Base-by-base conservation (phyloP, 768 basidiomycete genomes). In the Dentipellis fragilis region DNA sequence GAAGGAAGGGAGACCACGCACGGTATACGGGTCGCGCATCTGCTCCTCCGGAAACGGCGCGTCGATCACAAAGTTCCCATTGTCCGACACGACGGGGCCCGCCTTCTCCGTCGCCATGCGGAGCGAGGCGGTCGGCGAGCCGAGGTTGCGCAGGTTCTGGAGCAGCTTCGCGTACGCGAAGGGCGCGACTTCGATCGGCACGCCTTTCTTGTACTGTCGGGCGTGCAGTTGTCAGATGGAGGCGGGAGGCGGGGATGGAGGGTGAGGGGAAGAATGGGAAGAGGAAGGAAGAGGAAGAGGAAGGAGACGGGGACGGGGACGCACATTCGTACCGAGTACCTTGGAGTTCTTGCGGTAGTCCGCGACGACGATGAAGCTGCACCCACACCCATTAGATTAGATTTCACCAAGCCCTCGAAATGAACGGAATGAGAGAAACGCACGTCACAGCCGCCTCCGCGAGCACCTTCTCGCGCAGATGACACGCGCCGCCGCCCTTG, bases 61-160 rank as follows among this genome's bases (percentile, higher is more conserved):
- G 65, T 99, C 96, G 61, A 99, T 95, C 62, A 97, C 79, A 68
- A 99, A 98, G 72, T 96, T 97, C 19, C 92, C 91, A 62, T 99
- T 99, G 69, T 99, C 96, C 4, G 90, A 80, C 16, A 99, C 95
- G 42, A 99, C 90, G 10, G 95, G 96, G 9, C 96, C 95, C 48
- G 94, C 94, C 70, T 89, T 89, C 65, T 85, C 85, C 58, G 87
- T 81, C 2, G 91, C 96, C 95, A 99, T 97, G 42, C 95, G 80
- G 40, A 99, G 76, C n/a, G 74, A 74, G 7, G 94, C 85, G 11
- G 78, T 78, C 14, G 85, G 81, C 0, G 84, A 85, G 23, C 80
- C 84, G 39, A 89, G 67, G 12, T 68, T 66, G 52, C 78, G 81
- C 37, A 94, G 70, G 66, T 83, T 85, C 63, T 80, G 80, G 56